Evolutionary conservation across 345 rosid genomes (phyloP).

Genomic region (Citropsis articulata): DNA sequence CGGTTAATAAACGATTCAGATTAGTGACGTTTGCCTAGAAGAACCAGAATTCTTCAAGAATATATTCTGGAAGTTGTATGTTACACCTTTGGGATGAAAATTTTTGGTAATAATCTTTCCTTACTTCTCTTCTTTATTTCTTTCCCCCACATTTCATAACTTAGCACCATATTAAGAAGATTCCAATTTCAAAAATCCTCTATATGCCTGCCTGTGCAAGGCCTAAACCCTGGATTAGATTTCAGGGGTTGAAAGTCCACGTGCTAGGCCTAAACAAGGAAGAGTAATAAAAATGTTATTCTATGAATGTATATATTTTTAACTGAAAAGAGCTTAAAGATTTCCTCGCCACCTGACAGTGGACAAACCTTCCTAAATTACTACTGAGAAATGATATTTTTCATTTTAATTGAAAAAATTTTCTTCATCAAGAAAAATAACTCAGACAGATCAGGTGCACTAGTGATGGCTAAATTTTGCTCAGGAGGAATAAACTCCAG

Average conservation of each 20-base stretch:
- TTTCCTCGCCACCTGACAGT: not conserved
- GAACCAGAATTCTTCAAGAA: not conserved
- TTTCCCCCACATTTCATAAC: not conserved
- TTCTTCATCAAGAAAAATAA: not conserved
- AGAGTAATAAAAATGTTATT: not conserved
- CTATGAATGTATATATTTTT: not conserved
- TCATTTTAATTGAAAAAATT: not conserved
- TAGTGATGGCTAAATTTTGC: not conserved
- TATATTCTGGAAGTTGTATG: not conserved
- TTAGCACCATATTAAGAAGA: not conserved
- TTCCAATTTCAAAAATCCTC: too few relatives aligned
- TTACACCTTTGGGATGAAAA: not conserved
- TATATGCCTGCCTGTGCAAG: too few relatives aligned
- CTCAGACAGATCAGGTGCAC: not conserved
- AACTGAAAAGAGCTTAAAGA: not conserved
- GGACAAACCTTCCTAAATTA: not conserved
- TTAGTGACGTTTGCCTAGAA: not conserved
- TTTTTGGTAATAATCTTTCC: not conserved
- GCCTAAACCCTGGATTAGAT: too few relatives aligned
- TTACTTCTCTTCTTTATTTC: not conserved
- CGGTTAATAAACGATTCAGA: not conserved
- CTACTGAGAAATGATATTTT: not conserved
- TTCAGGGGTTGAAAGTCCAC: too few relatives aligned
- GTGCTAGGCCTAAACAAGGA: not conserved
- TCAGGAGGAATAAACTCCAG: not conserved